Percentiles rank a stretch among this genome's conserved stretches.
phyloP scores from a whole-genome alignment of 257 asterid genomes.

The Lithospermum erythrorhizon region DNA sequence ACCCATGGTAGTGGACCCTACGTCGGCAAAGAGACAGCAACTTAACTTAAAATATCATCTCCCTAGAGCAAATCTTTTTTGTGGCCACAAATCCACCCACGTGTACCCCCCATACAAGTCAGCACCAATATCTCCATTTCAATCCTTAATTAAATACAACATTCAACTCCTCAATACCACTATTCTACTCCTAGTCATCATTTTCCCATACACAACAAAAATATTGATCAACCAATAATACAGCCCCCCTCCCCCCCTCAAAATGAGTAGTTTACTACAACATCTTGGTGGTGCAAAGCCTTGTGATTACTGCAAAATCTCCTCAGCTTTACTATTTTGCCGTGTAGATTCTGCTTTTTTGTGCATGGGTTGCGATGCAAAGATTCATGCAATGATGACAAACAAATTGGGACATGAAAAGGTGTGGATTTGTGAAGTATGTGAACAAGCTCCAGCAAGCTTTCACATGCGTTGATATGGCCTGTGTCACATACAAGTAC shows the following conservation, averaged over 20 bases:
- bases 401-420: conserved; percentile 34
- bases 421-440: conserved; percentile 83
- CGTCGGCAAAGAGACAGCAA: conserved; percentile 80
- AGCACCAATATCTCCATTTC: too few species aligned
- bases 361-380: conserved; percentile 59
- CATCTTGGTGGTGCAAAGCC: conserved; percentile 23
- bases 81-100: too few species aligned
- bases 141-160: too few species aligned
- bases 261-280: too few species aligned
- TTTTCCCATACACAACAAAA: not conserved
- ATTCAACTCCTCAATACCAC: not conserved
- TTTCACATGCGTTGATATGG: conserved; percentile 80
- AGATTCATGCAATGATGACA: conserved; percentile 22
- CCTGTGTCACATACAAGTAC: conserved; percentile 62
- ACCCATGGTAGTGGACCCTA: conserved; percentile 28
- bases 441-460: conserved; percentile 71
- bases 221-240: too few species aligned
- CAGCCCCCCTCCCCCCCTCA: too few species aligned
- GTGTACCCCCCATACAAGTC: too few species aligned
- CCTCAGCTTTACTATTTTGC: conserved; percentile 67
- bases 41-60: conserved; percentile 34
- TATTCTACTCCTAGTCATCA: not conserved
- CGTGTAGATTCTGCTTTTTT: conserved; percentile 45
- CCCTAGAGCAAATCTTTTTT: not conserved
- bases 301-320: conserved; percentile 58